A percentile compares a stretch with the other conserved stretches of the same genome.
phyloP scores from a whole-genome alignment of 2,329 filamentous ascomycete species.

The Beauveria varroae region DNA sequence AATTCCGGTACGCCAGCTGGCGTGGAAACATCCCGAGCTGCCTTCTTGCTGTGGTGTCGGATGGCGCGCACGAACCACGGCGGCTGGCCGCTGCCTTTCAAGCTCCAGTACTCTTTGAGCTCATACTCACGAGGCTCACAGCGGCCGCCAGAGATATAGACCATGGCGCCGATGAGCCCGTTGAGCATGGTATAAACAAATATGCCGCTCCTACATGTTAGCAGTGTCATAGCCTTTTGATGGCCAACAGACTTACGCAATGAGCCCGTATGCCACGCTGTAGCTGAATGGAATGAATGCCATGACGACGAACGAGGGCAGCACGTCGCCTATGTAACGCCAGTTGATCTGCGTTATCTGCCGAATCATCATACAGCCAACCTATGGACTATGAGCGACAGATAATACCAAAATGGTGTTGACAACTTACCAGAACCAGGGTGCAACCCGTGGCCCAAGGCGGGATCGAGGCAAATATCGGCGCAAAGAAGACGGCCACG shows the following conservation, averaged over 20 bases:
- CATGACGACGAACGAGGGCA: constrained; percentile 70
- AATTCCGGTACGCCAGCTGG: neutral
- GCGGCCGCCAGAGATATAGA: constrained; percentile 34
- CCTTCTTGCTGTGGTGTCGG: constrained; percentile 13
- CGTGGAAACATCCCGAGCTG: neutral
- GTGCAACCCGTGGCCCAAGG: constrained; percentile 73
- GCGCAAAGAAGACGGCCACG: constrained; percentile 65
- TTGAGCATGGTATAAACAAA: constrained; percentile 46
- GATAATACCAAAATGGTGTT: neutral
- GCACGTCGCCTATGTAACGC: constrained; percentile 66
- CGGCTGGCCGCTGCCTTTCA: constrained; percentile 39
- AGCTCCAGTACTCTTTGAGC: constrained; percentile 49
- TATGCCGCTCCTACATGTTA: constrained; percentile 36
- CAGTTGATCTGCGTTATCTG: constrained; percentile 70
- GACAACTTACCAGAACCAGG: constrained; percentile 50
- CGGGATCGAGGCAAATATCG: constrained; percentile 69
- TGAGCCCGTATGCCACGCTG: constrained; percentile 70
- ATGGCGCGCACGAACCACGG: constrained; percentile 40
- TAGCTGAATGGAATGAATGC: constrained; percentile 72
- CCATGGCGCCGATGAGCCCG: constrained; percentile 36
- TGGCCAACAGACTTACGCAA: constrained; percentile 46
- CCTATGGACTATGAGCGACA: constrained; percentile 29
- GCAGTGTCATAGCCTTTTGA: neutral
- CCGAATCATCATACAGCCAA: constrained; percentile 71
- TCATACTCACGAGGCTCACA: constrained; percentile 45